Base-by-base conservation (phyloP, 306 rosid genomes). In the Cucurbita argyrosperma region DNA sequence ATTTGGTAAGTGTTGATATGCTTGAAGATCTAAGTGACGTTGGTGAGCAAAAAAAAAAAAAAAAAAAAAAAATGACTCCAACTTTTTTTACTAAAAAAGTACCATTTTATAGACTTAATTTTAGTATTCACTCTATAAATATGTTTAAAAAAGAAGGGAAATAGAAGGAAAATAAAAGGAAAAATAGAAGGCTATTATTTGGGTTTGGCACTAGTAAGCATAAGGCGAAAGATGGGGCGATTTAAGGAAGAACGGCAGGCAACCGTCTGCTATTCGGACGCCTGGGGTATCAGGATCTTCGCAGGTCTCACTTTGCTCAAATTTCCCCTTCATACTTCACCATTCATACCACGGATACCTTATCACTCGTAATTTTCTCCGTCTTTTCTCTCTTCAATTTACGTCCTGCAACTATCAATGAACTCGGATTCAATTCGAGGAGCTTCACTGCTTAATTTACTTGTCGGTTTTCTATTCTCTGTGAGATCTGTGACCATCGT, bases 221-320 rank as follows among this genome's bases (percentile, higher is more conserved):
- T 64, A 64, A 64, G 71, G 16, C 71, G 50, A 9, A n/a, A 61
- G 71, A 64, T 42, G n/a, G 51, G 50, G 71, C 52, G 71, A 40
- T 40, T 40, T 40, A 64, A 40, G 35, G 50, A 64, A 64, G 71
- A 42, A 18, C 71, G 71, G 71, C 71, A 40, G 70, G 71, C 71
- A 42, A 64, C 51, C 71, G 51, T 40, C 50, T 19, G 50, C 49
- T 18, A 63, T 49, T 8, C 10, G 50, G 66, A 39, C 49, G 69
- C 35, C 71, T 51, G 52, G 71, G 18, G 35, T 55, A 84, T 64
- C 71, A 9, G 35, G 26, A 15, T 40, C 6, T 39, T n/a, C 49
- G 69, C 26, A 10, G 51, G 7, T 18, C 51, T 63, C 51, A 40
- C 51, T 40, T 39, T 64, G 6, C 37, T 40, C 71, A n/a, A 64